Conservation (phyloP, 2,329 filamentous ascomycete genomes). For the Leptographium wingfieldii region DNA sequence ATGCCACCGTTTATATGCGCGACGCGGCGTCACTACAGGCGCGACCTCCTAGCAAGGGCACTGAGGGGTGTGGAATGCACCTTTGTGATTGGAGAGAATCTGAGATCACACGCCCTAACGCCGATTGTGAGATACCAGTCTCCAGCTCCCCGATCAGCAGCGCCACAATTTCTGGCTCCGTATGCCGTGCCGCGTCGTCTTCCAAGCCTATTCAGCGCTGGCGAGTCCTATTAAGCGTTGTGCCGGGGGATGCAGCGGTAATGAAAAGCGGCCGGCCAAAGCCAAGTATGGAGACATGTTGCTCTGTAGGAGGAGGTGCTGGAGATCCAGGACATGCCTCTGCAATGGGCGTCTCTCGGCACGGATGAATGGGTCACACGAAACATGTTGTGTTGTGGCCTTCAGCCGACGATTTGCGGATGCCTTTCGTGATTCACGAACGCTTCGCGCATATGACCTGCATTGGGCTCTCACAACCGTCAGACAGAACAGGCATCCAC, state of each 20-base stretch:
- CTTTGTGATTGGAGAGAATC: slow-evolving; percentile 3
- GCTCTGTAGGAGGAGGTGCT: background rate
- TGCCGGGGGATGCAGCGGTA: background rate
- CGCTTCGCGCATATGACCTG: too few relatives aligned
- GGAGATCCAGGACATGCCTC: background rate
- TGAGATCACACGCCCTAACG: background rate
- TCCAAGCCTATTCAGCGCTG: background rate
- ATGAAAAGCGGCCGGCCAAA: too few relatives aligned
- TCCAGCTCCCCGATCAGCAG: background rate
- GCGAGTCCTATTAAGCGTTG: background rate
- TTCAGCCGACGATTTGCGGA: background rate
- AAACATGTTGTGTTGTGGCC: background rate
- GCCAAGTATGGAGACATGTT: background rate
- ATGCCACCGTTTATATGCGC: slow-evolving; percentile 36
- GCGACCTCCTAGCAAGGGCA: slow-evolving; percentile 11
- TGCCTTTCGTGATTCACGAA: too few relatives aligned
- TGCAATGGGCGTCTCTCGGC: background rate
- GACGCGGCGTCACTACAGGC: slow-evolving; percentile 16
- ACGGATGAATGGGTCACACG: background rate
- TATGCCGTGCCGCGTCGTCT: background rate
- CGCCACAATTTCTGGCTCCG: background rate
- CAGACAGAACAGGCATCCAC: too few relatives aligned
- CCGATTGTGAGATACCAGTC: background rate
- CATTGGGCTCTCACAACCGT: too few relatives aligned
- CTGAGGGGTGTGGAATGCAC: slow-evolving; percentile 6